phyloP scores from a whole-genome alignment of 257 asterid genomes.

The Przewalskia tangutica region DNA sequence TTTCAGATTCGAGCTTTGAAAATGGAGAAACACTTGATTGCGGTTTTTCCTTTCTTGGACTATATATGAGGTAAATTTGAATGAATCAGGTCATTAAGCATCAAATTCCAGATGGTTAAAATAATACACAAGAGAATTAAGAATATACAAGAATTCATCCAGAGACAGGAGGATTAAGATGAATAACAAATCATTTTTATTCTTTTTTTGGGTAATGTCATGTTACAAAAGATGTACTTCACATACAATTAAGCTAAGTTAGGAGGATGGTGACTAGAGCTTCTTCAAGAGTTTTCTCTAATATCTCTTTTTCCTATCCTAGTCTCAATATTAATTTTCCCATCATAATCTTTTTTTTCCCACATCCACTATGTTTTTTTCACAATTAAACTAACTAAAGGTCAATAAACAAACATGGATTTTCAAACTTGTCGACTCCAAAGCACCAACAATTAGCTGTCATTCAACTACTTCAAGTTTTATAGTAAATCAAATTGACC shows the following conservation, averaged over 20 bases:
- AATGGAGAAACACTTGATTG: no score
- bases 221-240: not conserved
- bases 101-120: no score
- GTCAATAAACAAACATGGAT: not conserved
- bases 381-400: not conserved
- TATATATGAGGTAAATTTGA: no score
- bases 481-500: constrained; percentile 9
- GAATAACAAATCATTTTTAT: not conserved
- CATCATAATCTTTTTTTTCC: not conserved
- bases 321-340: not conserved
- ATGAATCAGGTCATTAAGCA: no score
- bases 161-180: not conserved
- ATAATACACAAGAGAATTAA: no score
- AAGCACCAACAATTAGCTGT: not conserved
- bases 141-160: not conserved
- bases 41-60: no score
- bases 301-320: not conserved
- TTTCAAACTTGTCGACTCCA: not conserved
- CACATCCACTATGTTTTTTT: not conserved
- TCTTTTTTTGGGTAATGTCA: not conserved
- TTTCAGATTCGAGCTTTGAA: no score
- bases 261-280: not conserved
- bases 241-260: not conserved
- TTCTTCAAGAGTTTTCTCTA: not conserved
- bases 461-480: not conserved